Conservation (phyloP, 2,329 filamentous ascomycete species). For the Emergomyces pasteurianus region DNA sequence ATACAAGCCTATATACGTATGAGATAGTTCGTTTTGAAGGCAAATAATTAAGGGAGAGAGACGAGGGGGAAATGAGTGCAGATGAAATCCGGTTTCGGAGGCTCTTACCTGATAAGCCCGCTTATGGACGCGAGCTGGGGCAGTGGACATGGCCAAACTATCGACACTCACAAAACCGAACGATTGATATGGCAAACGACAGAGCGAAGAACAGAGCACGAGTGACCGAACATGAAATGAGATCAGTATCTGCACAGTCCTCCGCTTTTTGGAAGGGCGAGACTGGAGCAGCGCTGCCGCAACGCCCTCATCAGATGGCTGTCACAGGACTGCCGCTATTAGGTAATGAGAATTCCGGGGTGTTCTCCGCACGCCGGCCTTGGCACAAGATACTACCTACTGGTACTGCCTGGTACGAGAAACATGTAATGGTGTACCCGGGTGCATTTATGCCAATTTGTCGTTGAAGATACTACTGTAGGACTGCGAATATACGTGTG, state of each 20-base stretch:
- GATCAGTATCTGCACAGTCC: neutral
- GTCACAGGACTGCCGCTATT: neutral
- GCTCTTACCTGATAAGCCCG: slow-evolving; percentile 14
- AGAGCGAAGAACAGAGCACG: neutral
- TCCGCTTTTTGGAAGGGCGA: neutral
- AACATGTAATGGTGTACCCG: no score
- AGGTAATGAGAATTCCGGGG: neutral
- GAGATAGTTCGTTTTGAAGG: neutral
- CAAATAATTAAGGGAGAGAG: neutral
- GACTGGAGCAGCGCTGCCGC: neutral
- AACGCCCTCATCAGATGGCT: neutral
- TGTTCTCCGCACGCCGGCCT: neutral
- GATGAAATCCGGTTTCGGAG: neutral
- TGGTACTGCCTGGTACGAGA: no score
- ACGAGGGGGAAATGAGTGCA: neutral
- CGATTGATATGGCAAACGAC: neutral
- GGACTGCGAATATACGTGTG: no score
- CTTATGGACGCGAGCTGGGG: slow-evolving; percentile 11
- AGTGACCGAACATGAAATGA: neutral
- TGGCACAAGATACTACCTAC: neutral
- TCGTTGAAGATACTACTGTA: no score
- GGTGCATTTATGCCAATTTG: no score
- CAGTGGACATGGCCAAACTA: slow-evolving; percentile 7
- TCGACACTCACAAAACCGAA: neutral
- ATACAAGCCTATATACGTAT: slow-evolving; percentile 11